These are phyloP conservation scores for Penicillium nordicum DNA, from an alignment of 2,329 filamentous ascomycete species.

Conservation along the genomic window DNA sequence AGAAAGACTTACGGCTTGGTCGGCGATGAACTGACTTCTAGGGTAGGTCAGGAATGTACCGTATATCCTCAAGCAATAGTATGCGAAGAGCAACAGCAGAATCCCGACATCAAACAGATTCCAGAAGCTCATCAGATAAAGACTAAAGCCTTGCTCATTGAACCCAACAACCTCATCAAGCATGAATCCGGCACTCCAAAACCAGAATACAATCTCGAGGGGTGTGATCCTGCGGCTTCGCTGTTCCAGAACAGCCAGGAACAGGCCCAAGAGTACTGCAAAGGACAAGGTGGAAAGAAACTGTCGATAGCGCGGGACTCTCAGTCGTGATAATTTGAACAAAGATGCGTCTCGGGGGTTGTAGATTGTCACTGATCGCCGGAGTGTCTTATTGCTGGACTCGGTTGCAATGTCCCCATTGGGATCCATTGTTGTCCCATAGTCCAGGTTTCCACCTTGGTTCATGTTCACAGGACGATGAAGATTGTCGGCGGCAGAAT, in stretches of 20 bases:
- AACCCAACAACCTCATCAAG: constrained; percentile 93
- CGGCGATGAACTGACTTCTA: constrained; percentile 65
- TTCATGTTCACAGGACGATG: constrained; percentile 59
- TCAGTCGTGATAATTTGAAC: constrained; percentile 84
- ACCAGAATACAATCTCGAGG: constrained; percentile 89
- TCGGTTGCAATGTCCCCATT: constrained; percentile 22
- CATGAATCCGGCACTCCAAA: constrained; percentile 97
- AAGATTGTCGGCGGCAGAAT: constrained; percentile 79
- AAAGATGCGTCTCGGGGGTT: constrained; percentile 85
- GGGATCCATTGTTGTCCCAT: constrained; percentile 26
- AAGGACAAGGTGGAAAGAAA: constrained; percentile 86
- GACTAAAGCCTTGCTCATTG: constrained; percentile 91
- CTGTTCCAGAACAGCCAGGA: constrained; percentile 74
- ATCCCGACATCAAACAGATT: constrained; percentile 94
- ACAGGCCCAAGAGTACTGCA: constrained; percentile 77
- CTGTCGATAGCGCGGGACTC: constrained; percentile 87
- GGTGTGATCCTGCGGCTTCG: constrained; percentile 76
- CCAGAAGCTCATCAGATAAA: constrained; percentile 98
- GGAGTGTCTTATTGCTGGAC: constrained; percentile 25
- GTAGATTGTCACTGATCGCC: constrained; percentile 80
- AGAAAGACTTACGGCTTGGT: constrained; percentile 56
- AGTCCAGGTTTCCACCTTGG: constrained; percentile 20
- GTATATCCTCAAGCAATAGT: constrained; percentile 86
- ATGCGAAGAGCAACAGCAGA: constrained; percentile 75
- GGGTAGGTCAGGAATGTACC: constrained; percentile 78